These are phyloP conservation scores for Peronospora belbahrii DNA, from an alignment of 352 stramenopile species.

Conservation along the genomic window DNA sequence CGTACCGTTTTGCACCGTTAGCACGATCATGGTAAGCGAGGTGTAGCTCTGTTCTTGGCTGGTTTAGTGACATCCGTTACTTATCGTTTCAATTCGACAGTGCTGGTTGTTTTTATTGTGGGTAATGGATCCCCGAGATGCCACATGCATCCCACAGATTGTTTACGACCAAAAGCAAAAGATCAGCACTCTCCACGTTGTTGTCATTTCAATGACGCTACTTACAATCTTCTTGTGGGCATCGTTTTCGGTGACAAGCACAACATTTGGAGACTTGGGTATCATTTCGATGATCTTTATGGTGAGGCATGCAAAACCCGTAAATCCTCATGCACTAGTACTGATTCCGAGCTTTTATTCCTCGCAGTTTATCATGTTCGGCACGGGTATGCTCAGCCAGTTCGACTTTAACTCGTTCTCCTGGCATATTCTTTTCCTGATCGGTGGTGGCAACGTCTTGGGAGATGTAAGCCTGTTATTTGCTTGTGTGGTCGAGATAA, in stretches of 20 bases:
- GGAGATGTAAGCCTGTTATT: slow-evolving; percentile 57
- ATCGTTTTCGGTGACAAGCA: slow-evolving; percentile 76
- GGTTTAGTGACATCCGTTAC: not conserved
- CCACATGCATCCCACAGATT: slow-evolving; percentile 88
- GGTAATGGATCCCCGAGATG: slow-evolving; percentile 82
- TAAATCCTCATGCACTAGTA: not conserved
- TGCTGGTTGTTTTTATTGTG: slow-evolving; percentile 87
- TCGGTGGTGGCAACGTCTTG: slow-evolving; percentile 88
- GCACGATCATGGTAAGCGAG: slow-evolving; percentile 66
- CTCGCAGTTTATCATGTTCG: slow-evolving; percentile 79
- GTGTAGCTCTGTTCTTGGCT: not conserved
- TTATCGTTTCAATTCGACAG: slow-evolving; percentile 17
- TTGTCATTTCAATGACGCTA: slow-evolving; percentile 86
- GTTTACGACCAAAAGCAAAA: slow-evolving; percentile 88
- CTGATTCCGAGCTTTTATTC: slow-evolving; percentile 1
- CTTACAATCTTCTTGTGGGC: slow-evolving; percentile 89
- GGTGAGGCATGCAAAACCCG: slow-evolving; percentile 25
- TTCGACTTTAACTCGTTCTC: slow-evolving; percentile 93
- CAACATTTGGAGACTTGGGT: slow-evolving; percentile 86
- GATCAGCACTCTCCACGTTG: slow-evolving; percentile 82
- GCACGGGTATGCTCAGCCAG: slow-evolving; percentile 83
- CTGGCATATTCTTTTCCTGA: slow-evolving; percentile 91
- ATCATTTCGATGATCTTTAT: slow-evolving; percentile 91
- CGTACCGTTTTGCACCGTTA: slow-evolving; percentile 82
- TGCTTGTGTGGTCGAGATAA: not conserved